These are phyloP conservation scores for Fusarium mangiferae DNA, from an alignment of 2,329 filamentous ascomycete species.

Conservation along the genomic window DNA sequence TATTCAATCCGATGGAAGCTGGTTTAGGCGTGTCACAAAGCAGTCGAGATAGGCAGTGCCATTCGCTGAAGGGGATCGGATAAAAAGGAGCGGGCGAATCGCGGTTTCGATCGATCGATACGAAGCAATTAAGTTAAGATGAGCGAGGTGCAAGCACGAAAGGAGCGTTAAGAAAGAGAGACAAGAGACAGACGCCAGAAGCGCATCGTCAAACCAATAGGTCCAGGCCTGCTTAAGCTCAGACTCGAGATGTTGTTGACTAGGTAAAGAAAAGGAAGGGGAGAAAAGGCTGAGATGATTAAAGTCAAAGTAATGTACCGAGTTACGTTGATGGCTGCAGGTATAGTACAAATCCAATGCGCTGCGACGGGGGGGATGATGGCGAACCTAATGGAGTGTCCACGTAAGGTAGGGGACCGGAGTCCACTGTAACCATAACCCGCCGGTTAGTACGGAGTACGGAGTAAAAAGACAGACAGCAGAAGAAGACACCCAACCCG, in stretches of 20 bases:
- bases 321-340: neutral
- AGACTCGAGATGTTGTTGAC: conserved; percentile 9
- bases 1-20: conserved; percentile 12
- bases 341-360: conserved; percentile 19
- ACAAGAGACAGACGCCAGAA: conserved; percentile 33
- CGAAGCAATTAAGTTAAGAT: conserved; percentile 29
- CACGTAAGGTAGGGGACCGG: conserved; percentile 45
- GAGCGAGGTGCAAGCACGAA: conserved; percentile 23
- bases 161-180: conserved; percentile 44
- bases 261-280: neutral
- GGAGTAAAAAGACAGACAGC: conserved; percentile 12
- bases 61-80: conserved; percentile 24
- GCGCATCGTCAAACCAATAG: conserved; percentile 37
- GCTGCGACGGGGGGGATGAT: conserved; percentile 35
- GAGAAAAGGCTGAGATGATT: conserved; percentile 20
- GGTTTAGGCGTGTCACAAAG: conserved; percentile 8
- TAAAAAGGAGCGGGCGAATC: conserved; percentile 35
- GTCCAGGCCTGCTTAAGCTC: conserved; percentile 3
- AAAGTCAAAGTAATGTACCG: conserved; percentile 17
- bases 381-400: conserved; percentile 38
- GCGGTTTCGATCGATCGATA: conserved; percentile 15
- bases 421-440: conserved; percentile 35
- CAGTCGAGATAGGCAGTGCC: conserved; percentile 14
- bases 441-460: conserved; percentile 37
- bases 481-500: neutral